Percentiles rank a stretch among this genome's conserved stretches.
Evolutionary conservation across 306 rosid species (phyloP).

Genomic region (Cyclanthera cordifolia): DNA sequence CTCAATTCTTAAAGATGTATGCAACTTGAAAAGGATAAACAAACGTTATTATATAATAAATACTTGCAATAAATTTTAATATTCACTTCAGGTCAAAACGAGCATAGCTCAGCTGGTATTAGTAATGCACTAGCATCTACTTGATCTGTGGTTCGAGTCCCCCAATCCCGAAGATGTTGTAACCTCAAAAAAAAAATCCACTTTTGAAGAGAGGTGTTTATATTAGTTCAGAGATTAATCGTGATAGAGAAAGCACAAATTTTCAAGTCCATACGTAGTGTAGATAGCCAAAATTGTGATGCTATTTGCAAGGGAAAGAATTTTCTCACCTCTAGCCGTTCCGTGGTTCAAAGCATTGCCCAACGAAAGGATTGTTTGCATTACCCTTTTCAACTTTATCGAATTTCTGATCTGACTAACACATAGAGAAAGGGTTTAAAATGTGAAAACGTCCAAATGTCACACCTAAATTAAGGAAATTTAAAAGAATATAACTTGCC

Average conservation of each 20-base stretch:
- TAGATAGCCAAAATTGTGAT: neutral
- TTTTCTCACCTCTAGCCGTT: constrained; percentile 89
- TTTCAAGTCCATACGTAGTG: neutral
- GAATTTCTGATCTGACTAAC: constrained; percentile 78
- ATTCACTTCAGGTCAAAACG: no score
- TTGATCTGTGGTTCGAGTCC: no score
- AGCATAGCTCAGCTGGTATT: no score
- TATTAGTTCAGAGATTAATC: neutral
- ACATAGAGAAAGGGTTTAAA: constrained; percentile 15
- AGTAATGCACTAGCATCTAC: no score
- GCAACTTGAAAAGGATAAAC: neutral
- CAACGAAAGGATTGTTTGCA: constrained; percentile 97
- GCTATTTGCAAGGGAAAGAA: neutral
- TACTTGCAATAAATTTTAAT: neutral
- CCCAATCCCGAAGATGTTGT: no score
- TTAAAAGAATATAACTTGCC: constrained; percentile 32
- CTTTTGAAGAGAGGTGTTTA: neutral
- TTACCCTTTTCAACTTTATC: constrained; percentile 85
- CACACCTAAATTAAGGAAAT: constrained; percentile 7
- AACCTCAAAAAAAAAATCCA: no score
- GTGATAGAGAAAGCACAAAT: neutral
- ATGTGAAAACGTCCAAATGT: constrained; percentile 11
- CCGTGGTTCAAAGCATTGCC: constrained; percentile 98
- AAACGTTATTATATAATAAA: neutral
- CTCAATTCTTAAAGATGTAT: neutral